phyloP scores from a whole-genome alignment of 306 rosid genomes.

The Fragaria vesca region DNA sequence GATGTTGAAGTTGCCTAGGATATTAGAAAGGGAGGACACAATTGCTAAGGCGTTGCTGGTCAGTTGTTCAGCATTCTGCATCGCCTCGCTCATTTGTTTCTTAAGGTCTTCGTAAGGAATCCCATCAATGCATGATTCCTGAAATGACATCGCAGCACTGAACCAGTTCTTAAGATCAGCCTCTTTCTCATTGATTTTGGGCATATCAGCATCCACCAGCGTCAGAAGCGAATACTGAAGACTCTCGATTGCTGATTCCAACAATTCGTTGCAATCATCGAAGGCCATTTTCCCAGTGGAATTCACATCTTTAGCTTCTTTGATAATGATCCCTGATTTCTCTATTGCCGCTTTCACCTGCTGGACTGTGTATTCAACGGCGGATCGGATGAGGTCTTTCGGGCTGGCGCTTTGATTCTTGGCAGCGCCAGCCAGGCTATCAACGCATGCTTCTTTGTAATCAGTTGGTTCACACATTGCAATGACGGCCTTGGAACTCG shows the following conservation, averaged over 20 bases:
- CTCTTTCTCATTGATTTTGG: background rate
- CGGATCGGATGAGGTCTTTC: conserved; percentile 25
- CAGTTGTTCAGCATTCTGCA: conserved; percentile 15
- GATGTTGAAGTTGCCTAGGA: conserved; percentile 5
- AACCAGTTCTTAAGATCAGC: conserved; percentile 29
- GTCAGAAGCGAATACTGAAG: conserved; percentile 13
- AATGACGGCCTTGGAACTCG: conserved; percentile 19
- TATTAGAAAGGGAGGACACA: conserved; percentile 12
- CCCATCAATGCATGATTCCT: conserved; percentile 26
- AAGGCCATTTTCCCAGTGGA: conserved; percentile 18
- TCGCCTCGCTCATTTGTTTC: conserved; percentile 11
- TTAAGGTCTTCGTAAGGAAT: conserved; percentile 12
- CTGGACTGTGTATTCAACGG: conserved; percentile 25
- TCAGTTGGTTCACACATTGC: conserved; percentile 28
- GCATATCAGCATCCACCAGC: background rate
- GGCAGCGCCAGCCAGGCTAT: conserved; percentile 17
- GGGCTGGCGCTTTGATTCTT: conserved; percentile 16
- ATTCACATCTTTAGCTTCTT: background rate
- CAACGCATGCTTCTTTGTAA: conserved; percentile 31
- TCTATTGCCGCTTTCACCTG: conserved; percentile 16
- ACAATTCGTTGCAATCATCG: conserved; percentile 27
- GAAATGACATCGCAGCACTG: conserved; percentile 24
- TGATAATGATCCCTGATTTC: conserved; percentile 3
- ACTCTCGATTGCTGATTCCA: conserved; percentile 11
- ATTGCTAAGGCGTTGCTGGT: conserved; percentile 31